phyloP scores from a whole-genome alignment of 768 basidiomycete species.

The Scleroderma bovista region DNA sequence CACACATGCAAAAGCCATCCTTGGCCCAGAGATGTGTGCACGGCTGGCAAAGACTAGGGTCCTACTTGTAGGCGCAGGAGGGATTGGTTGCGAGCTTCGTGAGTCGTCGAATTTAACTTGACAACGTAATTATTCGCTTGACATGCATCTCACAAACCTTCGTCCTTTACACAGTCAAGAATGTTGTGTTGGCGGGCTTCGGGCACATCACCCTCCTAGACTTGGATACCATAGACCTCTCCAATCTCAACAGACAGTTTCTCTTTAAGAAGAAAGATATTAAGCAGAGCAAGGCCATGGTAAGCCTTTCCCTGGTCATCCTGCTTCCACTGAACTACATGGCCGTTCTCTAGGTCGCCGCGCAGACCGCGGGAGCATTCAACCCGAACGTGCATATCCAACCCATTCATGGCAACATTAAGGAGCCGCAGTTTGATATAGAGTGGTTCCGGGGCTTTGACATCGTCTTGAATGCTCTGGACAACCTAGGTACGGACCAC shows the following conservation, averaged over 20 bases:
- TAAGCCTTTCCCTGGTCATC: conserved; percentile 26
- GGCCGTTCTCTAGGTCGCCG: conserved; percentile 55
- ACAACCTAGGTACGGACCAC: conserved; percentile 71
- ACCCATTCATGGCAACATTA: conserved; percentile 94
- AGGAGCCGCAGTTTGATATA: conserved; percentile 84
- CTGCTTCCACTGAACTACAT: too few species aligned
- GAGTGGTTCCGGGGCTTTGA: conserved; percentile 89
- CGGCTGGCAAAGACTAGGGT: conserved; percentile 62
- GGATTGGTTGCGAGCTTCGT: conserved; percentile 96
- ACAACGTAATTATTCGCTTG: not conserved
- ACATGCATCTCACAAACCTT: not conserved
- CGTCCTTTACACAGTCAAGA: conserved; percentile 67
- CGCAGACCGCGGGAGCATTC: conserved; percentile 75
- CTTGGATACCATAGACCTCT: conserved; percentile 97
- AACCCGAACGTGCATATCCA: conserved; percentile 84
- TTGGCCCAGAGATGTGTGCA: conserved; percentile 66
- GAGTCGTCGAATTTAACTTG: conserved; percentile 25
- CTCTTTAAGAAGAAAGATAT: conserved; percentile 96
- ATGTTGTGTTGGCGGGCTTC: conserved; percentile 89
- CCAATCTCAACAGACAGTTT: conserved; percentile 96
- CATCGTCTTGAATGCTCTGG: conserved; percentile 91
- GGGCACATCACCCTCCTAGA: conserved; percentile 90
- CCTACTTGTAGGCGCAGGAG: conserved; percentile 91
- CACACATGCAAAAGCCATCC: conserved; percentile 67
- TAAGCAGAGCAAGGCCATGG: conserved; percentile 92